phyloP scores from a whole-genome alignment of 257 asterid genomes.

The Solanum rostratum region DNA sequence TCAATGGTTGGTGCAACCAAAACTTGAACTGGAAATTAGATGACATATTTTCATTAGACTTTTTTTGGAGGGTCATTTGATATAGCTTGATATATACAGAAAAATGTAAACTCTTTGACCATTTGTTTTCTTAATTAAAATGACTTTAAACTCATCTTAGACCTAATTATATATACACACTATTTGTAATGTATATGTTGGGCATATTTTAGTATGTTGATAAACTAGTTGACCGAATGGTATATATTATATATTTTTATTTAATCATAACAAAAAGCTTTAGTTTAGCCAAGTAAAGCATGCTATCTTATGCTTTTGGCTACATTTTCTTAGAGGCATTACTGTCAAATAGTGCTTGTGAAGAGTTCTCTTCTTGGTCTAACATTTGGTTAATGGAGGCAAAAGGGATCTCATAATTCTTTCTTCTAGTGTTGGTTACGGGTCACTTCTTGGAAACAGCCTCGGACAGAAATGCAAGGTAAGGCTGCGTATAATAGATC shows the following conservation, averaged over 20 bases:
- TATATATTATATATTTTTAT: neutral
- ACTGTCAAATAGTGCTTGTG: neutral
- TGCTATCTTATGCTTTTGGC: neutral
- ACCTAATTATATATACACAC: neutral
- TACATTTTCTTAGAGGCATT: neutral
- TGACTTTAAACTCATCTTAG: neutral
- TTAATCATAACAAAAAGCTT: neutral
- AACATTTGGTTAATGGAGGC: neutral
- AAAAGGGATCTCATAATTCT: neutral
- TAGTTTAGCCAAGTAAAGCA: neutral
- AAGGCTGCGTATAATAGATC: too few species aligned
- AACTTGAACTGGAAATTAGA: neutral
- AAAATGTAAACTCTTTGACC: neutral
- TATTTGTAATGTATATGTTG: neutral
- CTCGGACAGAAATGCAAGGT: too few species aligned
- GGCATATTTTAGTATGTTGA: neutral
- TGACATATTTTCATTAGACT: neutral
- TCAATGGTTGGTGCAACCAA: slow-evolving; percentile 31
- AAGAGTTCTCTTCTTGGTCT: neutral
- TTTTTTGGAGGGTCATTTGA: neutral
- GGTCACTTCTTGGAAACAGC: too few species aligned
- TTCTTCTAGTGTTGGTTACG: neutral
- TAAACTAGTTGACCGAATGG: neutral
- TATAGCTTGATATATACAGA: neutral
- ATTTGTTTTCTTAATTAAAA: neutral